Base-by-base conservation (phyloP, 768 basidiomycete species). In the Xanthoconium purpureum region DNA sequence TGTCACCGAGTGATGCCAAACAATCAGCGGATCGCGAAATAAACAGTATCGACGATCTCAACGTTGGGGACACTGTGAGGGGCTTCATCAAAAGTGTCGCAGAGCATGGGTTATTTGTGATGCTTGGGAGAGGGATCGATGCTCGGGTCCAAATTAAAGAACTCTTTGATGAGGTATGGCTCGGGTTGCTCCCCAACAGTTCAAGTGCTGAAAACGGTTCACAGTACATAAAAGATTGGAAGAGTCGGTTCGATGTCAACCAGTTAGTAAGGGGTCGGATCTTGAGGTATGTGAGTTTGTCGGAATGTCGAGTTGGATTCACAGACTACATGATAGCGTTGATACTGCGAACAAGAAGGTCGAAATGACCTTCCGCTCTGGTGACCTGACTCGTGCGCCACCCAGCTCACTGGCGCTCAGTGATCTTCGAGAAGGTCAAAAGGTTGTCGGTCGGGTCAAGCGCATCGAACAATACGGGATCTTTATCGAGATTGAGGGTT, bases 191-290 rank as follows among this genome's bases (percentile, higher is more conserved):
- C 53, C 17, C 1, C 11, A 12, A 18, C 4, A 11, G 12, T 18
- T 14, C 3, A 47, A 30, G 38, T 52, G 15, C 61, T 70, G 35
- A 64, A 58, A 42, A 43, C 8, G 38, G 44, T 58, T 20, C 24
- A 40, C 63, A 97, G 92, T 98, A 83, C 72, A 83, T 98, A 65
- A 97, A 98, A 73, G 95, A 98, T 39, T 99, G 96, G 96, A 89
- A 95, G 74, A 76, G 80, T 29, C 82, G 79, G 20, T 98, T 98
- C 71, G 73, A 80, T 58, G 74, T 80, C 39, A 86, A 91, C 63
- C 93, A 98, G 64, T 70, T 98, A 3, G 92, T 97, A 13, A 88
- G 85, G 60, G 96, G 95, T 47, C 84, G 90, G 50, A 83, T 98
- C 65, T 72, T 91, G 38, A 87, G 82, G 90, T 92, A 64, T n/a